phyloP scores from a whole-genome alignment of 2,329 filamentous ascomycete species.

The Claviceps sp. region DNA sequence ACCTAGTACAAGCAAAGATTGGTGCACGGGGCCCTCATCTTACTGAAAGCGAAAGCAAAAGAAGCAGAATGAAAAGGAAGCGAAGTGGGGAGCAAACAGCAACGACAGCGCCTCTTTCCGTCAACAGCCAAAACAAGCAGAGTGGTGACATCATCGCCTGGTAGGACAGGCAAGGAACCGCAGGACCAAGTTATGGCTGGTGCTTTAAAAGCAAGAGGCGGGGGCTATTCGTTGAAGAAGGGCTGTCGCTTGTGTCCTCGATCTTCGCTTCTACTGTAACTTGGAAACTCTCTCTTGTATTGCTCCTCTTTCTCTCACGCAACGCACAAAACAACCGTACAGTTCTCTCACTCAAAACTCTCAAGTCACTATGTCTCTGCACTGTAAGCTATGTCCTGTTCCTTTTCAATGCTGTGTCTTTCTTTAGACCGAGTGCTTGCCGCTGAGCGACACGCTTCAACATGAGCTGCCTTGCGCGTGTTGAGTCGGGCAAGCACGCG shows the following conservation, averaged over 20 bases:
- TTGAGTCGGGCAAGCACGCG: background rate
- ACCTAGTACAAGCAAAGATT: background rate
- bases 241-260: background rate
- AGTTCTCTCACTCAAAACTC: background rate
- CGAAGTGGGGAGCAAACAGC: conserved; percentile 1
- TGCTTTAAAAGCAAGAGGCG: conserved; percentile 3
- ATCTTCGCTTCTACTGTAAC: background rate
- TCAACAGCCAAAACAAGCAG: background rate
- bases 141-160: conserved; percentile 21
- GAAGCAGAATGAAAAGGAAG: background rate
- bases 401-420: background rate
- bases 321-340: background rate
- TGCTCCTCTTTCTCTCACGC: too few species aligned
- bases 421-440: background rate
- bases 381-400: conserved; percentile 29
- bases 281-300: background rate
- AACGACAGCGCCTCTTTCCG: background rate
- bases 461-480: background rate
- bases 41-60: background rate
- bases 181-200: background rate
- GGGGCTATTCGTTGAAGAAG: background rate
- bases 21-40: background rate
- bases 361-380: conserved; percentile 39
- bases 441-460: background rate
- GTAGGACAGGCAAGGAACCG: background rate